phyloP scores from a whole-genome alignment of 2,329 filamentous ascomycete species.

The Aspergillus sp. region DNA sequence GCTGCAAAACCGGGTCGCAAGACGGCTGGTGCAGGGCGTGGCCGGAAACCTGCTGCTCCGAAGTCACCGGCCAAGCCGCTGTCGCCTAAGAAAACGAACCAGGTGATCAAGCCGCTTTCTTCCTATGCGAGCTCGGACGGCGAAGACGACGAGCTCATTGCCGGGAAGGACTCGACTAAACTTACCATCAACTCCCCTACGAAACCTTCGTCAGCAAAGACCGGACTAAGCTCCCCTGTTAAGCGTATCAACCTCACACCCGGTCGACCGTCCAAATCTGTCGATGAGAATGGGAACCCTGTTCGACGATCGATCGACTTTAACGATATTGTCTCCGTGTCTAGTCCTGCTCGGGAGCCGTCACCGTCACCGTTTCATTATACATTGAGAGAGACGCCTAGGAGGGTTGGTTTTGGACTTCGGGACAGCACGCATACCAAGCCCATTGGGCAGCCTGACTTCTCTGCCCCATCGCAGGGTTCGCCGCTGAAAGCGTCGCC shows the following conservation, averaged over 20 bases:
- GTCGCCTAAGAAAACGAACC: conserved; percentile 43
- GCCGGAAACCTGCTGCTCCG: conserved; percentile 24
- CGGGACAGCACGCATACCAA: conserved; percentile 10
- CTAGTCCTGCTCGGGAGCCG: conserved; percentile 39
- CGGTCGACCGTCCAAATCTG: conserved; percentile 15
- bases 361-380: conserved; percentile 39
- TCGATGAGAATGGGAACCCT: conserved; percentile 28
- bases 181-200: conserved; percentile 27
- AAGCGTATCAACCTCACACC: conserved; percentile 26
- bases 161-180: conserved; percentile 27
- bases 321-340: conserved; percentile 28
- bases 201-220: conserved; percentile 20
- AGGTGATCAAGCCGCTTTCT: conserved; percentile 35
- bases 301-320: conserved; percentile 23
- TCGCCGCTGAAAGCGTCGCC: conserved; percentile 39
- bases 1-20: conserved; percentile 42
- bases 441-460: conserved; percentile 14
- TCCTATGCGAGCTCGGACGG: conserved; percentile 31
- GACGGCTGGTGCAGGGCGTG: conserved; percentile 20
- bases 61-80: conserved; percentile 32
- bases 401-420: conserved; percentile 22
- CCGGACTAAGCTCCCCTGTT: conserved; percentile 27
- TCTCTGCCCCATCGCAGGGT: conserved; percentile 19
- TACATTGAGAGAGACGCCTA: conserved; percentile 35
- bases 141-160: conserved; percentile 38